These are phyloP conservation scores for Leccinellum luteum DNA, from an alignment of 768 basidiomycete species.

Conservation along the genomic window DNA sequence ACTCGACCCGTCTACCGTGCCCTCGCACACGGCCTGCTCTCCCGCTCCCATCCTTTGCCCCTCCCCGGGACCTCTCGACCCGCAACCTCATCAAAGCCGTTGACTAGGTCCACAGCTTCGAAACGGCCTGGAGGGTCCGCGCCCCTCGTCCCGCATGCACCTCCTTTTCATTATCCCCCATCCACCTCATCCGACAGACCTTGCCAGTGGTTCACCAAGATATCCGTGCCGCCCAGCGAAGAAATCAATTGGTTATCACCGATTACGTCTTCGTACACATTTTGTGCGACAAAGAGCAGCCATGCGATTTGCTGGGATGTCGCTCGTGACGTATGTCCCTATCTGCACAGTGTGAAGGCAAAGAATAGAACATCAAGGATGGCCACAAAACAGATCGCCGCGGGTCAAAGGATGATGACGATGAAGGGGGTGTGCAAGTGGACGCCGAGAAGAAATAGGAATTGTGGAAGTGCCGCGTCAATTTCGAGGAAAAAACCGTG, in stretches of 20 bases:
- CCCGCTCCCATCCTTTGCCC: slow-evolving; percentile 65
- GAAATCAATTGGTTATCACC: slow-evolving; percentile 78
- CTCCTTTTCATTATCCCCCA: slow-evolving; percentile 28
- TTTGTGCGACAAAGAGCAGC: slow-evolving; percentile 75
- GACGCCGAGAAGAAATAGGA: slow-evolving; percentile 51
- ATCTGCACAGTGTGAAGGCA: slow-evolving; percentile 1
- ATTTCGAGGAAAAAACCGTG: slow-evolving; percentile 67
- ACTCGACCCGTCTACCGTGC: slow-evolving; percentile 69
- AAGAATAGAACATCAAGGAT: slow-evolving; percentile 12
- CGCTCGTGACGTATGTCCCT: slow-evolving; percentile 48
- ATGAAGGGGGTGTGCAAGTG: background rate
- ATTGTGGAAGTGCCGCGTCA: slow-evolving; percentile 75
- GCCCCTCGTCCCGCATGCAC: slow-evolving; percentile 49
- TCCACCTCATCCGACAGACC: slow-evolving; percentile 26
- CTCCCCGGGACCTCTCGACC: slow-evolving; percentile 64
- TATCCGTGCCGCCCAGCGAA: slow-evolving; percentile 62
- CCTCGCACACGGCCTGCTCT: slow-evolving; percentile 59
- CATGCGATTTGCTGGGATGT: slow-evolving; percentile 80
- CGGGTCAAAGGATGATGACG: slow-evolving; percentile 8
- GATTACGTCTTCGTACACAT: slow-evolving; percentile 70
- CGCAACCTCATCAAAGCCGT: slow-evolving; percentile 60
- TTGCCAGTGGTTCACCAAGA: slow-evolving; percentile 63
- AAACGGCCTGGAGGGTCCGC: slow-evolving; percentile 59
- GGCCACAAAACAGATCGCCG: slow-evolving; percentile 3
- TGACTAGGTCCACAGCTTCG: slow-evolving; percentile 58